These are phyloP conservation scores for Gossypium lobatum DNA, from an alignment of 441 rosid genomes.

Conservation along the genomic window DNA sequence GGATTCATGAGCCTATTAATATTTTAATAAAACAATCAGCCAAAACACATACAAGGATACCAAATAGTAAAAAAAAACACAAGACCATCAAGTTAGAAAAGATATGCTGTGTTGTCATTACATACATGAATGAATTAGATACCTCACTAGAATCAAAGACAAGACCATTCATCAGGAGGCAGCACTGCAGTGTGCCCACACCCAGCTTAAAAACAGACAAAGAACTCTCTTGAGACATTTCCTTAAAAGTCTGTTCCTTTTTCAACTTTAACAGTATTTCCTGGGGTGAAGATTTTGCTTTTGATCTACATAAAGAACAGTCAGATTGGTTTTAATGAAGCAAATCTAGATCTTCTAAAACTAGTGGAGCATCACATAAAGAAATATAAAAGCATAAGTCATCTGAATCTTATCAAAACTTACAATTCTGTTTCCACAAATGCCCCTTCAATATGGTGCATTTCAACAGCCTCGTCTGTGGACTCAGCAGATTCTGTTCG, in stretches of 20 bases:
- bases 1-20: not conserved
- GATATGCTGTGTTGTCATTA: slow-evolving; percentile 2
- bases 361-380: slow-evolving; percentile 3
- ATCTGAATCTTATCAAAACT: slow-evolving; percentile 28
- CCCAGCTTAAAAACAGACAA: slow-evolving; percentile 89
- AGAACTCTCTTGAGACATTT: slow-evolving; percentile 67
- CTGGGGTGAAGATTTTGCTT: slow-evolving; percentile 82
- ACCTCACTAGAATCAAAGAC: slow-evolving; percentile 92
- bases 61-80: slow-evolving; percentile 5
- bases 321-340: slow-evolving; percentile 10
- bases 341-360: not conserved
- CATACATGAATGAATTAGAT: slow-evolving; percentile 23
- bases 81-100: not conserved
- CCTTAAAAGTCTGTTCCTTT: slow-evolving; percentile 60
- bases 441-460: slow-evolving; percentile 87
- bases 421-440: slow-evolving; percentile 87
- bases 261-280: slow-evolving; percentile 75
- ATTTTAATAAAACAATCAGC: not conserved
- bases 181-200: slow-evolving; percentile 61
- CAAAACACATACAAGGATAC: not conserved
- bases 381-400: slow-evolving; percentile 15
- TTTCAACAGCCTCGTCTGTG: slow-evolving; percentile 62
- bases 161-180: slow-evolving; percentile 94
- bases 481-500: slow-evolving; percentile 61
- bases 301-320: slow-evolving; percentile 46